These are phyloP conservation scores for Pistacia vera DNA, from an alignment of 345 rosid species.

Conservation along the genomic window DNA sequence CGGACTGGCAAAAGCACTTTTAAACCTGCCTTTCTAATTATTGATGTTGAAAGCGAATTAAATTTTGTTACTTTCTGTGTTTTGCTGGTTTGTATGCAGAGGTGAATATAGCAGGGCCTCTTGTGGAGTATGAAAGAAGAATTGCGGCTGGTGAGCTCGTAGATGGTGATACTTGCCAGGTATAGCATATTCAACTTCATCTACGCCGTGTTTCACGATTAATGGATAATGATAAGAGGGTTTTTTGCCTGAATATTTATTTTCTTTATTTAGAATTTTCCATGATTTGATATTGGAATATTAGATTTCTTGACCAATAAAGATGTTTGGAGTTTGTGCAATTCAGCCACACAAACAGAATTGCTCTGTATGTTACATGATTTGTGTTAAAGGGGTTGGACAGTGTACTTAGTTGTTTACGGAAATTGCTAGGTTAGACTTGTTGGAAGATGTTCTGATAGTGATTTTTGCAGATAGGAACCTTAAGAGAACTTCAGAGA, in stretches of 20 bases:
- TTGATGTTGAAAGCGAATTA: neutral
- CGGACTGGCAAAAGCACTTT: neutral
- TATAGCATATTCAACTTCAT: constrained; percentile 24
- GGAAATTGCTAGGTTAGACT: neutral
- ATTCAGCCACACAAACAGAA: neutral
- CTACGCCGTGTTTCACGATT: neutral
- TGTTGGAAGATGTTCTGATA: constrained; percentile 18
- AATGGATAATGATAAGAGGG: neutral
- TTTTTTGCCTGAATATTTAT: neutral
- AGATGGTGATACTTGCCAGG: constrained; percentile 93
- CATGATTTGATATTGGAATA: neutral
- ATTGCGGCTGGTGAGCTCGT: constrained; percentile 76
- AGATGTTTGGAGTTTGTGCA: neutral
- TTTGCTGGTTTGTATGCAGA: constrained; percentile 42
- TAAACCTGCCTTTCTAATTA: neutral
- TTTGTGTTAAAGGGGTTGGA: neutral
- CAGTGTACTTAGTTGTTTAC: neutral
- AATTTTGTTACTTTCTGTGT: neutral
- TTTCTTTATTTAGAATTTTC: neutral
- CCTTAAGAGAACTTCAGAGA: constrained; percentile 87
- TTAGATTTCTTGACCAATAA: neutral
- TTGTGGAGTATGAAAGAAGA: constrained; percentile 85
- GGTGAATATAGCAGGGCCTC: constrained; percentile 65
- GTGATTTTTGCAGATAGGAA: constrained; percentile 55
- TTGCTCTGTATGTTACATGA: neutral